These are phyloP conservation scores for Phoenix roebelenii DNA, from an alignment of 176 grass and related monocot species.

Conservation along the genomic window DNA sequence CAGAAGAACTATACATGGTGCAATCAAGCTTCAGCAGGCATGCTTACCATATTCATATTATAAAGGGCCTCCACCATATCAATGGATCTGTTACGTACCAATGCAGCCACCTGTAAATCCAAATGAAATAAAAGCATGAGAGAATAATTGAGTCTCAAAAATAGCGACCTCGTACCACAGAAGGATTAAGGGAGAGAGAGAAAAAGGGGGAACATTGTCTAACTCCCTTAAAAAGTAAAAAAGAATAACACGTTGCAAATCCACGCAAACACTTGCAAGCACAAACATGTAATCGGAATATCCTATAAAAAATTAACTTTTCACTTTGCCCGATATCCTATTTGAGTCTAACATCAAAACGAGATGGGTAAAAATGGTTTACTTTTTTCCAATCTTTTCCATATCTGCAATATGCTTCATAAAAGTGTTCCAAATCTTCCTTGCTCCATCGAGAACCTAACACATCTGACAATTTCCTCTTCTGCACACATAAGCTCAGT, in stretches of 20 bases:
- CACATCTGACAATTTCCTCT: conserved; percentile 34
- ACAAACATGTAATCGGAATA: no score
- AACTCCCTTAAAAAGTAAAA: no score
- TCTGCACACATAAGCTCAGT: conserved; percentile 24
- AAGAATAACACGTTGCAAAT: no score
- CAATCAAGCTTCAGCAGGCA: not conserved
- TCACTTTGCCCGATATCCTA: no score
- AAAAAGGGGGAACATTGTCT: no score
- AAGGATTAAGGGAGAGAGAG: no score
- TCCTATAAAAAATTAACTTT: no score
- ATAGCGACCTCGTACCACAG: no score
- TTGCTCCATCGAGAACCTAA: conserved; percentile 42
- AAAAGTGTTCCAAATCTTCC: conserved; percentile 40
- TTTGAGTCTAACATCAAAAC: not conserved
- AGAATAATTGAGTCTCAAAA: no score
- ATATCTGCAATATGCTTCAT: conserved; percentile 41
- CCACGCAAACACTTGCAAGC: no score
- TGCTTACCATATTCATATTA: conserved; percentile 34
- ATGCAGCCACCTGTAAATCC: conserved; percentile 28
- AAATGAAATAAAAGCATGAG: not conserved
- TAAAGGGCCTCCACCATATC: conserved; percentile 42
- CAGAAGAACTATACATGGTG: no score
- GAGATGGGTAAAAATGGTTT: not conserved
- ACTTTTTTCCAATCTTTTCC: conserved; percentile 62
- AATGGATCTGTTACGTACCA: conserved; percentile 21